Evolutionary conservation across 352 stramenopile genomes (phyloP).

Genomic region (Halophytophthora polymorphica): DNA sequence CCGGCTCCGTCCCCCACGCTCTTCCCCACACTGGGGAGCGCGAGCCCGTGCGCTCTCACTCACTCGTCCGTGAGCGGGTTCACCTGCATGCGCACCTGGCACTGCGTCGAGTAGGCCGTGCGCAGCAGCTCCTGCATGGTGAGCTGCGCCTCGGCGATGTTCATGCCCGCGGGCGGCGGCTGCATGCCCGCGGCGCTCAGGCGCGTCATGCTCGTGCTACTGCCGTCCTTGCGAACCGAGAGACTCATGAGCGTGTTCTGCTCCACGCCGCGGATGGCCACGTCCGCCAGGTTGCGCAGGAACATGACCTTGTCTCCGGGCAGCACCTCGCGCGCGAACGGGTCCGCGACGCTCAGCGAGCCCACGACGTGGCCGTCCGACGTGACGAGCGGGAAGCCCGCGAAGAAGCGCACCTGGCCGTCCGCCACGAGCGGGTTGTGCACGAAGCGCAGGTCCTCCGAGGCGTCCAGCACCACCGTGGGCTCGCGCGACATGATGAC

Average conservation of each 20-base stretch:
- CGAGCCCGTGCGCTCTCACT: no score
- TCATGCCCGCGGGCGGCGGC: conserved; percentile 50
- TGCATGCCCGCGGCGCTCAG: conserved; percentile 25
- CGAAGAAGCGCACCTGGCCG: conserved; percentile 79
- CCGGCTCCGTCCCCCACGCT: not conserved
- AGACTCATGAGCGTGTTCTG: conserved; percentile 66
- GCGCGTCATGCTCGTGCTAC: conserved; percentile 15
- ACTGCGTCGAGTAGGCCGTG: conserved; percentile 81
- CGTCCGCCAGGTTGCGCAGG: conserved; percentile 79
- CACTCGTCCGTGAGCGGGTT: conserved; percentile 45
- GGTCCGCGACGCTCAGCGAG: conserved; percentile 75
- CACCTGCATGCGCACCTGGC: conserved; percentile 79
- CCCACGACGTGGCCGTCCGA: conserved; percentile 63
- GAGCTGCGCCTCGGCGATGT: conserved; percentile 56
- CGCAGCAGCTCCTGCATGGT: conserved; percentile 85
- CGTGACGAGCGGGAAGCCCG: conserved; percentile 73
- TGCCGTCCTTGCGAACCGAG: conserved; percentile 17
- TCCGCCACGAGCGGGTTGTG: conserved; percentile 80
- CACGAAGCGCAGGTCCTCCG: conserved; percentile 72
- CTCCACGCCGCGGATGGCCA: conserved; percentile 74
- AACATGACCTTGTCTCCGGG: conserved; percentile 79
- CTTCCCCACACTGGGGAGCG: conserved; percentile 1
- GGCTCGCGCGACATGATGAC: conserved; percentile 76
- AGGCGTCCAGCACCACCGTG: conserved; percentile 78
- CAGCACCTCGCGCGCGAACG: conserved; percentile 70